Evolutionary conservation across 306 rosid genomes (phyloP), one percentile per base, ranked within the genome.

Genomic region (Rubus idaeus): DNA sequence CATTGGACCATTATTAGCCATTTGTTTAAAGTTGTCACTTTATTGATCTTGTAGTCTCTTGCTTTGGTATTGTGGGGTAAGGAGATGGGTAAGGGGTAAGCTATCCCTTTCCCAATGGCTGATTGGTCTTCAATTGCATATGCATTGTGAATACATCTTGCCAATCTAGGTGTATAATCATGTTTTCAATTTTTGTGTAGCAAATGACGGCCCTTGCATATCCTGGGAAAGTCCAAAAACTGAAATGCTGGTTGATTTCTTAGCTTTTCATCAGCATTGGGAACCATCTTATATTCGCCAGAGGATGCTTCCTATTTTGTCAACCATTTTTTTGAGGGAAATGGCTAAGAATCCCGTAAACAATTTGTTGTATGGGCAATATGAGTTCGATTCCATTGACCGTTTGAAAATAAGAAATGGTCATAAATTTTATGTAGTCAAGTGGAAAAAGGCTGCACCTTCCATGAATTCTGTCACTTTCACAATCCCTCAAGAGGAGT

Each of bases 291-390:
- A 89, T 76, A 45, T 86, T 76, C 90, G 91, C 42, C 86, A 70
- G 81, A 86, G 51, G 79, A 79, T 95, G 80, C 85, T 92, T 81
- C 96, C 97, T 37, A 88, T 95, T 91, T 72, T 95, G 81, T 95
- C 99, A 46, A 92, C 97, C 69, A 86, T 90, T 69, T 87, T 85
- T 64, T 80, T 95, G 76, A 88, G 98, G 83, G 96, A 88, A 69
- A 86, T 52, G 88, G 84, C 88, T 42, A 41, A 68, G 72, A 56
- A 66, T 70, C 75, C 81, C 0, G 41, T 41, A 11, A 83, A 85
- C 62, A 67, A 62, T 78, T 75, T 89, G 83, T 80, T 95, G 40
- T 77, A 86, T 81, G 96, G 85, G 66, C 94, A 92, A 57, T 92
- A 85, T 70, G 92, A 89, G 70, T 90, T 92, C 70, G 88, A 87